Conservation (phyloP, 2,329 filamentous ascomycete species). For the Fusarium austroafricanum region DNA sequence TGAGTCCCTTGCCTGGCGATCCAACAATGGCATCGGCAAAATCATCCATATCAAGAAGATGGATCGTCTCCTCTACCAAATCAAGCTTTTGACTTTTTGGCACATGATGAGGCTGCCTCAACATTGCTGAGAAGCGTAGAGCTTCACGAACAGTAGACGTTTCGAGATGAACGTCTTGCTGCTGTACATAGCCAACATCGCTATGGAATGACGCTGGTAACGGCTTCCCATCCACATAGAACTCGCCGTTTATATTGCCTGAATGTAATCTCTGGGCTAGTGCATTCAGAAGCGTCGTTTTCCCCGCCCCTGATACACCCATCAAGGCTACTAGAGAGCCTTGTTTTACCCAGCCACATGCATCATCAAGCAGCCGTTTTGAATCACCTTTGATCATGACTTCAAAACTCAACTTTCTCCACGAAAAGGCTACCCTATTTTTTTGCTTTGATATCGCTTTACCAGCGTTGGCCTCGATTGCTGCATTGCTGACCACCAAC, state of each 20-base stretch:
- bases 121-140: slow-evolving; percentile 65
- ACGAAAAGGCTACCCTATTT: not conserved
- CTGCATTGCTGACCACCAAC: not conserved
- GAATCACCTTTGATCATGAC: not conserved
- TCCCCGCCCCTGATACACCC: slow-evolving; percentile 6
- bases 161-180: slow-evolving; percentile 58
- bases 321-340: slow-evolving; percentile 6
- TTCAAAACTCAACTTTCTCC: not conserved
- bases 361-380: not conserved
- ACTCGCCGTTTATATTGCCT: not conserved
- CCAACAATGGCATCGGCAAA: slow-evolving; percentile 75
- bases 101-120: slow-evolving; percentile 63
- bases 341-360: not conserved
- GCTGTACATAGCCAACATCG: slow-evolving; percentile 7
- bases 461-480: not conserved
- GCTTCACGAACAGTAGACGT: slow-evolving; percentile 67
- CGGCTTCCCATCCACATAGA: not conserved
- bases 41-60: slow-evolving; percentile 75
- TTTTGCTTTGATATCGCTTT: not conserved
- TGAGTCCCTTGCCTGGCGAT: slow-evolving; percentile 69
- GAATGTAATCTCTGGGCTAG: not conserved
- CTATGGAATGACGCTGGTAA: not conserved
- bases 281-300: slow-evolving; percentile 3
- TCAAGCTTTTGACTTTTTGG: slow-evolving; percentile 64
- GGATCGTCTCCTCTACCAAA: slow-evolving; percentile 69